Conservation (phyloP, 2,329 filamentous ascomycete species). For the Erysiphe neolycopersici region DNA sequence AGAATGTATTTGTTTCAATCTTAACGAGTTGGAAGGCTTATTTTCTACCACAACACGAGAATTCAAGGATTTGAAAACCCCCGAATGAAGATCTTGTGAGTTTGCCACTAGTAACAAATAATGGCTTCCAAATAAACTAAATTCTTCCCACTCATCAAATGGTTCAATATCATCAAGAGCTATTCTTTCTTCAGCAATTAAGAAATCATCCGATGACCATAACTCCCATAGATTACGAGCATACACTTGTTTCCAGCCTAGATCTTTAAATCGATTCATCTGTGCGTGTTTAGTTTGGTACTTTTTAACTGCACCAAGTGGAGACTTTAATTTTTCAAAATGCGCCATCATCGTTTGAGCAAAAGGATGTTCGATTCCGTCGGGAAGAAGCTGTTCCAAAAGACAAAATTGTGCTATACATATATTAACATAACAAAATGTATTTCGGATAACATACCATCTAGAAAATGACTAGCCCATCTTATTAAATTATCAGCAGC, state of each 20-base stretch:
- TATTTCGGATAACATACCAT: conserved; percentile 22
- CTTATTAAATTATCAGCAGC: conserved; percentile 47
- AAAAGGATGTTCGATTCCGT: conserved; percentile 56
- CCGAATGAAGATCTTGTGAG: neutral
- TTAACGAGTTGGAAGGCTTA: too few species aligned
- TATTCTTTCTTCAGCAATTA: conserved; percentile 30
- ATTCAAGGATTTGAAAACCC: neutral
- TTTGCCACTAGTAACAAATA: conserved; percentile 39
- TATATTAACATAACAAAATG: conserved; percentile 1
- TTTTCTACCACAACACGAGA: too few species aligned
- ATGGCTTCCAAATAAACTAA: conserved; percentile 59
- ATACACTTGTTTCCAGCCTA: conserved; percentile 39
- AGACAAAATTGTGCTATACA: conserved; percentile 51
- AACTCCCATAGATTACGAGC: conserved; percentile 55
- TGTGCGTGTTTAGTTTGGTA: conserved; percentile 46
- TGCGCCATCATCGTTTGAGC: conserved; percentile 64
- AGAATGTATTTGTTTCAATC: conserved; percentile 2
- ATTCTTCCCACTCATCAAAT: conserved; percentile 94
- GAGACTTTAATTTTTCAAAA: conserved; percentile 56
- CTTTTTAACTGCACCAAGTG: conserved; percentile 43
- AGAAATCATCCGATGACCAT: conserved; percentile 45
- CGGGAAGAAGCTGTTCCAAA: conserved; percentile 63
- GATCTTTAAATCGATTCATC: conserved; percentile 32
- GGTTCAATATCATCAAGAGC: conserved; percentile 45
- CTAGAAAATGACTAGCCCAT: conserved; percentile 47